phyloP scores from a whole-genome alignment of 768 basidiomycete genomes.

The Pisolithus marmoratus region DNA sequence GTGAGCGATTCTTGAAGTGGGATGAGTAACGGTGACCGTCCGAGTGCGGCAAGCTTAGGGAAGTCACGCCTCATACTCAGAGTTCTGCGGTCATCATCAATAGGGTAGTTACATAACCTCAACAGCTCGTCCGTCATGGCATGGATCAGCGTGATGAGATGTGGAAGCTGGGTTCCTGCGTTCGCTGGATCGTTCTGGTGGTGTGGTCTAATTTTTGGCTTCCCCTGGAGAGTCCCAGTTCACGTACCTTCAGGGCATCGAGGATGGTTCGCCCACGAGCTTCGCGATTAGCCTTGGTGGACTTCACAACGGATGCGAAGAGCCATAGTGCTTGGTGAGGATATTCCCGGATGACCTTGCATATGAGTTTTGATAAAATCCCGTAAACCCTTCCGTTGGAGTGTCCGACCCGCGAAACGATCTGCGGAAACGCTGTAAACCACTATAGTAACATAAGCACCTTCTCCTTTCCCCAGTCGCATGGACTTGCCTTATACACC shows the following conservation, averaged over 20 bases:
- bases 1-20: conserved; percentile 92
- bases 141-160: conserved; percentile 48
- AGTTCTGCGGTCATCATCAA: conserved; percentile 34
- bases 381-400: conserved; percentile 53
- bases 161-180: conserved; percentile 35
- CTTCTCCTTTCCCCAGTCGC: not conserved
- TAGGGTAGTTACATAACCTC: conserved; percentile 51
- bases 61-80: conserved; percentile 47
- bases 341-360: conserved; percentile 68
- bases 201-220: not conserved
- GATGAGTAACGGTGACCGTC: conserved; percentile 69
- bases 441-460: conserved; percentile 48
- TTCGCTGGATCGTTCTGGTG: conserved; percentile 42
- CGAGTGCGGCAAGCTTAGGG: conserved; percentile 47
- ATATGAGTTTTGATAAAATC: conserved; percentile 61
- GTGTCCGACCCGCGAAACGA: conserved; percentile 90
- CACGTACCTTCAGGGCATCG: conserved; percentile 50
- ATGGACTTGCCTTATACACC: conserved; percentile 62
- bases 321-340: conserved; percentile 93
- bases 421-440: conserved; percentile 94
- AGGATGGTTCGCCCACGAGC: conserved; percentile 56
- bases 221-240: not conserved
- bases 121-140: conserved; percentile 69
- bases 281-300: conserved; percentile 59
- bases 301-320: conserved; percentile 83